Evolutionary conservation across 192 early-diverging fungal genomes (phyloP), one percentile per base, ranked within the genome.

Genomic region (Coemansia asiatica): DNA sequence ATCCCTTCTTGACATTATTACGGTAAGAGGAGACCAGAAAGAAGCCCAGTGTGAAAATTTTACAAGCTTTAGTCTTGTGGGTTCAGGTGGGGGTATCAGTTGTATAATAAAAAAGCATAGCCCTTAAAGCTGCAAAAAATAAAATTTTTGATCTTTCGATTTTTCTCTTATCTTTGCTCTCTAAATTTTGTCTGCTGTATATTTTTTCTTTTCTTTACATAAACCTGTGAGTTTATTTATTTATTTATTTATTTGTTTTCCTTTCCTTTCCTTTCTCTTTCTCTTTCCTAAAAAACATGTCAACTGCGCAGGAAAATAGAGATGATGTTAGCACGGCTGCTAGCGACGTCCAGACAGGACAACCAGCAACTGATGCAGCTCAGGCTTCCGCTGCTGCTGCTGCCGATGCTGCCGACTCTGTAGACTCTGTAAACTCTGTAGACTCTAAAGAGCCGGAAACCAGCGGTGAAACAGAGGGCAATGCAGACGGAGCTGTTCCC

Each of bases 291-390:
- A 18, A 64, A 29, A 63, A 56, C 62, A 71, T 75, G 68, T 74
- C 72, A 28, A 60, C 65, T 23, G 58, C 63, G 44, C 60, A 74
- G 51, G 61, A 68, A 33, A 64, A 60, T 35, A 56, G 22, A 63
- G 46, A 46, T 7, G 50, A 51, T n/a, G n/a, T n/a, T n/a, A n/a
- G n/a, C 21, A 27, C 63, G 25, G 46, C 28, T 54, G 31, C 40
- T 23, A 50, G 29, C 38, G 27, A 27, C 55, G 64, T 56, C 44
- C 40, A 46, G 59, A 8, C 46, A 12, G 38, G 35, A 36, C 35
- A 36, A 12, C 35, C 26, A 60, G 31, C 1, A 25, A 29, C n/a
- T 26, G 48, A 22, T 6, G 16, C 48, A 50, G 48, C 22, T 6
- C 5, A 18, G 12, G 12, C 7, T 6, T 7, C 48, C 6, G 48